These are phyloP conservation scores for Groenewaldozyma sp. DNA, from an alignment of 1,139 yeast species.

Conservation along the genomic window DNA sequence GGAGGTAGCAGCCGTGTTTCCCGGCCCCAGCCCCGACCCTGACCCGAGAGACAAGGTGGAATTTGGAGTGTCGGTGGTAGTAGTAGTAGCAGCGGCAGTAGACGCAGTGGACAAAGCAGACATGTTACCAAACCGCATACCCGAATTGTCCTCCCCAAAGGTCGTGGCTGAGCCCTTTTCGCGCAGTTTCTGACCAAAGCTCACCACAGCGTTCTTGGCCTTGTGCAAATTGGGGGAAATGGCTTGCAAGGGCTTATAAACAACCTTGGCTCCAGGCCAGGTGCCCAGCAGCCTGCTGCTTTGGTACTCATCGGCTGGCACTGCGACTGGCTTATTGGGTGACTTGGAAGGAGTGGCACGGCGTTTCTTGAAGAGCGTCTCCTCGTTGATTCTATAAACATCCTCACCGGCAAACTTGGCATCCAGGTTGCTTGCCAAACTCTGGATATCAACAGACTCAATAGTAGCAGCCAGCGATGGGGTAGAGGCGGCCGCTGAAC, in stretches of 20 bases:
- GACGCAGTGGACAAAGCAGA: background rate
- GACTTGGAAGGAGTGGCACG: background rate
- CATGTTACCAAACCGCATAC: too few species aligned
- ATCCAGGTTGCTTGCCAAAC: background rate
- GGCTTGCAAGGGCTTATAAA: background rate
- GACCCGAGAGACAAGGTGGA: too few species aligned
- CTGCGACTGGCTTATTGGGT: background rate
- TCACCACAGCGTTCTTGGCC: constrained; percentile 1
- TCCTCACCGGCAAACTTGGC: constrained; percentile 1
- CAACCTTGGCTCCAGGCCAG: constrained; percentile 2
- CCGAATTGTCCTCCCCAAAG: too few species aligned
- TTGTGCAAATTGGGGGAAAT: constrained; percentile 2
- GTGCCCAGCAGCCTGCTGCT: background rate
- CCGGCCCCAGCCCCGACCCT: too few species aligned
- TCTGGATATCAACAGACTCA: background rate
- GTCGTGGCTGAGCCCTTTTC: too few species aligned
- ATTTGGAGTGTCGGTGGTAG: background rate
- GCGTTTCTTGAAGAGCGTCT: background rate
- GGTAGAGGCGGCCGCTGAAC: too few species aligned
- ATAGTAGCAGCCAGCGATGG: too few species aligned
- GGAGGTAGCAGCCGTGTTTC: too few species aligned
- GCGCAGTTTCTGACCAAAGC: background rate
- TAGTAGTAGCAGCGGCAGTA: background rate
- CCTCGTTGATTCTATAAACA: background rate
- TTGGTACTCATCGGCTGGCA: background rate